Evolutionary conservation across 2,329 filamentous ascomycete species (phyloP), one percentile per base, ranked within the genome.

Genomic region (Thelonectria blattea): DNA sequence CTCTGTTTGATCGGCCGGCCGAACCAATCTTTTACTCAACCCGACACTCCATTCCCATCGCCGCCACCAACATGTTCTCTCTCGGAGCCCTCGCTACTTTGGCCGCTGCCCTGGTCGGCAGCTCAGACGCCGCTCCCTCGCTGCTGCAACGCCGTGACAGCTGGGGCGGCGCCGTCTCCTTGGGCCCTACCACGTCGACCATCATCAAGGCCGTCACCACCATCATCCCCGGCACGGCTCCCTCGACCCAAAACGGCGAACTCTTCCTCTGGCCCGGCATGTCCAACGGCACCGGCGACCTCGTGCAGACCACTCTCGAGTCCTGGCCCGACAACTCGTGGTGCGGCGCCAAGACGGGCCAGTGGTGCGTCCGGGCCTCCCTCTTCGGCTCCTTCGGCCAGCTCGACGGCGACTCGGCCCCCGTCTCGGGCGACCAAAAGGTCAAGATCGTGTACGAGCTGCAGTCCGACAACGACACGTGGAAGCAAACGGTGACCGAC

Each of bases 151-250:
- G 42, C n/a, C 52, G 50, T 15, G 64, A 66, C 15, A 56, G 50
- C 53, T 66, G 64, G 64, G 64, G 64, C n/a, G 64, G 64, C 24
- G 58, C 64, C 47, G 63, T 66, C 20, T 66, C 64, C 11, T 60
- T 66, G 9, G 64, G 64, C 41, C 64, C 64, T 20, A 63, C 64
- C 24, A 66, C 56, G 15, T 66, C 64, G 3, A 66, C 64, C 58
- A 66, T 66, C 41, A 45, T 66, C 62, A 66, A 66, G 58, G 64
- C 64, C 47, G 64, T 66, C 43, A 66, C 64, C 47, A 66, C 62
- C 11, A 41, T 66, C 49, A 63, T 66, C 43, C 64, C 64, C 8
- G 64, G 64, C 4, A 24, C 43, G 2, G 52, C 64, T 3, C 64
- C 64, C 12, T 12, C 56, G 7, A 61, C 60, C 10, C 64, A 66